phyloP scores from a whole-genome alignment of 176 grass and related monocot species.

The Bromus sterilis region DNA sequence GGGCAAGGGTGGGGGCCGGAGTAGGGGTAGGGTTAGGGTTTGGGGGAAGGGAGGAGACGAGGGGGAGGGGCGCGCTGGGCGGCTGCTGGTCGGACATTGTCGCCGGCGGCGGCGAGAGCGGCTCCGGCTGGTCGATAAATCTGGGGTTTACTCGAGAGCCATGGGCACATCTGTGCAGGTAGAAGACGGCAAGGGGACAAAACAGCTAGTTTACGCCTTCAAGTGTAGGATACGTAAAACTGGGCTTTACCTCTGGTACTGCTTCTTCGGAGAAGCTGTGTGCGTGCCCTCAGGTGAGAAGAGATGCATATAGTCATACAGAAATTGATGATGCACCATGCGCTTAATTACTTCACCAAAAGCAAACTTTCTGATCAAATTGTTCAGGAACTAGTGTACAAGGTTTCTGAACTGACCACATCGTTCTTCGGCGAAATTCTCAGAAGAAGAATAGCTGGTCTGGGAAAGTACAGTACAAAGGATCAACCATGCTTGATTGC shows the following conservation, averaged over 20 bases:
- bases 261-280: too few relatives aligned
- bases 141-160: slow-evolving; percentile 13
- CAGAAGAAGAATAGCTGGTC: not conserved
- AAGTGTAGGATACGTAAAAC: not conserved
- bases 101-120: not conserved
- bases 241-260: fast-evolving
- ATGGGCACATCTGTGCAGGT: not conserved
- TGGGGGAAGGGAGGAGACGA: slow-evolving; percentile 21
- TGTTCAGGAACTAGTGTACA: not conserved
- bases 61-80: slow-evolving; percentile 23
- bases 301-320: too few relatives aligned
- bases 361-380: not conserved
- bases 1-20: slow-evolving; percentile 10
- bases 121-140: slow-evolving; percentile 3
- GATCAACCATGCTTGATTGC: not conserved
- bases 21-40: slow-evolving; percentile 21
- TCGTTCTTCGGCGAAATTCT: not conserved
- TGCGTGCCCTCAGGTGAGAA: too few relatives aligned
- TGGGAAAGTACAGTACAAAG: not conserved
- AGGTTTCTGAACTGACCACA: not conserved
- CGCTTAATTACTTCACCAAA: not conserved
- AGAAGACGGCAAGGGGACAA: not conserved
- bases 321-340: not conserved
- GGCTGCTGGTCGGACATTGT: slow-evolving; percentile 54
- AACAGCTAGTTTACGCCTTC: not conserved